phyloP scores from a whole-genome alignment of 257 asterid genomes.

The Galeopsis tetrahit region DNA sequence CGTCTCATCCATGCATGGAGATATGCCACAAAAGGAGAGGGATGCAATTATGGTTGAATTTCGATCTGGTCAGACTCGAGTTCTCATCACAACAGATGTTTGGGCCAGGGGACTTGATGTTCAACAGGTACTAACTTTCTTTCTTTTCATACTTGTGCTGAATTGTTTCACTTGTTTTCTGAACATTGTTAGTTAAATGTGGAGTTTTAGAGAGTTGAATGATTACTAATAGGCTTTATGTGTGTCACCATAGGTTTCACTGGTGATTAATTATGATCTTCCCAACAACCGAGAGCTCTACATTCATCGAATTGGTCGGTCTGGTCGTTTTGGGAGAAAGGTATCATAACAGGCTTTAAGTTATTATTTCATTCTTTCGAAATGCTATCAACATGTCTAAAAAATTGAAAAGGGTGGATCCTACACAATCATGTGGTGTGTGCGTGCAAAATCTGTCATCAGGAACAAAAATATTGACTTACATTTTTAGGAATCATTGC shows the following conservation, averaged over 20 bases:
- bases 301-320: slow-evolving; percentile 94
- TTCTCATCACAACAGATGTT: slow-evolving; percentile 95
- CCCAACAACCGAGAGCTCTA: slow-evolving; percentile 95
- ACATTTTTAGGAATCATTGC: background rate
- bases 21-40: slow-evolving; percentile 96
- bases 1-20: slow-evolving; percentile 96
- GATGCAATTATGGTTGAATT: slow-evolving; percentile 92
- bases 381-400: background rate
- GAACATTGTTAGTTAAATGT: background rate
- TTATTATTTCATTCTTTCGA: background rate
- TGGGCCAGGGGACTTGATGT: slow-evolving; percentile 99
- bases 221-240: slow-evolving; percentile 23
- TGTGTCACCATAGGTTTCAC: slow-evolving; percentile 58
- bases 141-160: background rate
- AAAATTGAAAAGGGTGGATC: background rate
- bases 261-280: slow-evolving; percentile 93
- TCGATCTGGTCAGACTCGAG: slow-evolving; percentile 81
- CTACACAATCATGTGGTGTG: background rate
- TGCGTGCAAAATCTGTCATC: background rate
- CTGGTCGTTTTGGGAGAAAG: slow-evolving; percentile 98
- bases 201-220: background rate
- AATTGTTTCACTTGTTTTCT: slow-evolving; percentile 2
- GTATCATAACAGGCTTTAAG: slow-evolving; percentile 48
- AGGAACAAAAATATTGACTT: too few relatives aligned
- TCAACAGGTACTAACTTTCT: slow-evolving; percentile 67